phyloP scores from a whole-genome alignment of 257 asterid genomes.

The Echium plantagineum region DNA sequence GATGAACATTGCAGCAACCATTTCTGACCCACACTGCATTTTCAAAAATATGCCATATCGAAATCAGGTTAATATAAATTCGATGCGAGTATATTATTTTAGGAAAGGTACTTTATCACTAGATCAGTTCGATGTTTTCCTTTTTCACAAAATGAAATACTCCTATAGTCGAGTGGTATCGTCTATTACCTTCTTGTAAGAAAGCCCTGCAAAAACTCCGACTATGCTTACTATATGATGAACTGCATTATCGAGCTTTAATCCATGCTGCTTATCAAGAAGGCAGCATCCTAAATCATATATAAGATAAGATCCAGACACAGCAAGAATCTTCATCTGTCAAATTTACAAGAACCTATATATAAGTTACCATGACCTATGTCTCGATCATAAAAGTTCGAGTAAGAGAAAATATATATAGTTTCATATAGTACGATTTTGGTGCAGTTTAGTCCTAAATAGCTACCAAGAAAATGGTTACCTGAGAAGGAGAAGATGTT shows the following conservation, averaged over 20 bases:
- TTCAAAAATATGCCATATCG: background rate
- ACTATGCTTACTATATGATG: conserved; percentile 73
- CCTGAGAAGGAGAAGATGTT: conserved; percentile 61
- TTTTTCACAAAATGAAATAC: too few relatives aligned
- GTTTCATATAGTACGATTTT: too few relatives aligned
- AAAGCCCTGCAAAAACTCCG: conserved; percentile 65
- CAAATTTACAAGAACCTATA: background rate
- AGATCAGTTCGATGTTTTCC: background rate
- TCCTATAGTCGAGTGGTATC: too few relatives aligned
- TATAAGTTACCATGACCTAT: too few relatives aligned
- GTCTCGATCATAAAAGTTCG: too few relatives aligned
- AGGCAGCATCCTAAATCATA: conserved; percentile 65
- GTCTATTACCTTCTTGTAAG: conserved; percentile 48
- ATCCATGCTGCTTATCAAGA: conserved; percentile 25
- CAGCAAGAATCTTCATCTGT: conserved; percentile 63
- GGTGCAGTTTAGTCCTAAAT: too few relatives aligned
- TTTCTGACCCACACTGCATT: conserved; percentile 74
- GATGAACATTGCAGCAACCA: conserved; percentile 70
- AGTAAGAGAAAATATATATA: too few relatives aligned
- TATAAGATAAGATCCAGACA: conserved; percentile 38
- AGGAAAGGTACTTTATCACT: background rate
- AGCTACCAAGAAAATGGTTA: background rate
- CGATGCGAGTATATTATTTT: too few relatives aligned
- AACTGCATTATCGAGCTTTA: conserved; percentile 50
- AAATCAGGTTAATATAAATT: too few relatives aligned